These are phyloP conservation scores for Neoarthrinium moseri DNA, from an alignment of 2,329 filamentous ascomycete species.

Conservation along the genomic window DNA sequence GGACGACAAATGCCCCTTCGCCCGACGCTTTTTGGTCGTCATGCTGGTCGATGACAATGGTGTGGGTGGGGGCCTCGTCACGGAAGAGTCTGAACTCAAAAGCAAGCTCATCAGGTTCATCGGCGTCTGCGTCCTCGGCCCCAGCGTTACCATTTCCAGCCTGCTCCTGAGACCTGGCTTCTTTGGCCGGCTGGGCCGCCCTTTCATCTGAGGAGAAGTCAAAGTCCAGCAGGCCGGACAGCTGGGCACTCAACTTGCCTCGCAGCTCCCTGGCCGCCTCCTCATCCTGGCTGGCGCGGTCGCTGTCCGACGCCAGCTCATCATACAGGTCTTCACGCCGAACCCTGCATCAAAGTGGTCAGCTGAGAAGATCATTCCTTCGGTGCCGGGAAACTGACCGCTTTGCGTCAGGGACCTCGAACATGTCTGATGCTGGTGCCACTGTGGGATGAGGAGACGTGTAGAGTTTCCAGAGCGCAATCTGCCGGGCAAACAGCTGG, in stretches of 20 bases:
- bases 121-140: slow-evolving; percentile 14
- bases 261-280: slow-evolving; percentile 36
- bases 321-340: slow-evolving; percentile 52
- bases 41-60: slow-evolving; percentile 48
- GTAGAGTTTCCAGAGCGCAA: background rate
- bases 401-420: slow-evolving; percentile 51
- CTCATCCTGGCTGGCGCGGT: slow-evolving; percentile 23
- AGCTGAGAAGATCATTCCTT: slow-evolving; percentile 7
- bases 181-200: slow-evolving; percentile 13
- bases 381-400: slow-evolving; percentile 34
- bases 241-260: slow-evolving; percentile 45
- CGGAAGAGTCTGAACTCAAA: slow-evolving; percentile 61
- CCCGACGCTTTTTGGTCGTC: slow-evolving; percentile 37
- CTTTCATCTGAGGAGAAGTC: slow-evolving; percentile 21
- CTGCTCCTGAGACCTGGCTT: slow-evolving; percentile 11
- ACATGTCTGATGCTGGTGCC: slow-evolving; percentile 38
- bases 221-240: slow-evolving; percentile 45
- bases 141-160: too few species aligned
- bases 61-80: slow-evolving; percentile 41
- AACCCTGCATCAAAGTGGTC: slow-evolving; percentile 38
- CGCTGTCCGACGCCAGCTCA: slow-evolving; percentile 25
- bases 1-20: slow-evolving; percentile 37
- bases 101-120: slow-evolving; percentile 33
- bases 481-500: too few species aligned
- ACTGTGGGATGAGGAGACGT: background rate